Evolutionary conservation across 257 asterid species (phyloP).

Genomic region (Salvia splendens): DNA sequence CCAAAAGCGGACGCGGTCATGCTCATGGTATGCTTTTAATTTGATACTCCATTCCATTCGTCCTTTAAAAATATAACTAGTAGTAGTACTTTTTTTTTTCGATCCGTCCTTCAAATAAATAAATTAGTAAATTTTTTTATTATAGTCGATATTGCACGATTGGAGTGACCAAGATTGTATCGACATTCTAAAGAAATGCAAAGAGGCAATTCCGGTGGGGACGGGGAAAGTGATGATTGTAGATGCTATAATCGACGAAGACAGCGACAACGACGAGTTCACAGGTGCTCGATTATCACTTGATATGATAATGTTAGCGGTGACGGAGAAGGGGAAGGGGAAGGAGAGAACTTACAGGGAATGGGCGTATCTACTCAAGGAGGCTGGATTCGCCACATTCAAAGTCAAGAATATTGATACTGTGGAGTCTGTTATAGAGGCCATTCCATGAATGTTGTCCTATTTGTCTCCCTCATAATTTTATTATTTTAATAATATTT

Average conservation of each 20-base stretch:
- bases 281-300: slow-evolving; percentile 43
- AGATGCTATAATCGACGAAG: slow-evolving; percentile 41
- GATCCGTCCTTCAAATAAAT: too few species aligned
- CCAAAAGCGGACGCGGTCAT: slow-evolving; percentile 58
- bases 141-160: slow-evolving; percentile 58
- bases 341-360: slow-evolving; percentile 53
- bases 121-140: background rate
- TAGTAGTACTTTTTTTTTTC: background rate
- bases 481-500: too few species aligned
- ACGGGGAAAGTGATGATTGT: slow-evolving; percentile 52
- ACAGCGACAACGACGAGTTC: slow-evolving; percentile 32
- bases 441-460: slow-evolving; percentile 35
- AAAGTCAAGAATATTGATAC: slow-evolving; percentile 30
- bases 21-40: slow-evolving; percentile 42
- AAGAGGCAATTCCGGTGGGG: slow-evolving; percentile 45
- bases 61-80: too few species aligned
- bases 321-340: slow-evolving; percentile 44
- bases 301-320: slow-evolving; percentile 62
- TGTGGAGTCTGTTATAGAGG: slow-evolving; percentile 46
- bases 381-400: slow-evolving; percentile 46
- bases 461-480: too few species aligned
- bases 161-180: slow-evolving; percentile 65
- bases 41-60: too few species aligned
- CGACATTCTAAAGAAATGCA: slow-evolving; percentile 46
- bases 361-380: slow-evolving; percentile 44